Evolutionary conservation across 2,329 filamentous ascomycete genomes (phyloP).

Genomic region (Ophiostoma tasmaniense): DNA sequence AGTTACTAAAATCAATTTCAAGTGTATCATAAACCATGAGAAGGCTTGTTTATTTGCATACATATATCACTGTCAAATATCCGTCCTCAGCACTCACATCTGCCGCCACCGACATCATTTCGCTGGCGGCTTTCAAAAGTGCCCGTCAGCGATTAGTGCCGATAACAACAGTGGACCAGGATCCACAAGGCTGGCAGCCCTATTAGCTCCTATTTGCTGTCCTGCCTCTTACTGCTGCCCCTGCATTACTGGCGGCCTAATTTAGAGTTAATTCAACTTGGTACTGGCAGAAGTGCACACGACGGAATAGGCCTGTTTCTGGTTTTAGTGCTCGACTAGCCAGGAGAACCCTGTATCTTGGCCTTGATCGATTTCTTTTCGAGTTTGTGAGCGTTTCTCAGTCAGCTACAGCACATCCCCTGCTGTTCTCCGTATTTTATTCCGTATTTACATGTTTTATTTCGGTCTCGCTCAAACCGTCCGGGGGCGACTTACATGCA

Average conservation of each 20-base stretch:
- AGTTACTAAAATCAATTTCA: too few relatives aligned
- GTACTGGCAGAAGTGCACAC: neutral
- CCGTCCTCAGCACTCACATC: neutral
- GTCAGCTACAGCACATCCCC: neutral
- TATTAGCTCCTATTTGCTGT: neutral
- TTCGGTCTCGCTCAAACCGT: neutral
- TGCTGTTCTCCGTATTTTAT: neutral
- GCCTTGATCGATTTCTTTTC: neutral
- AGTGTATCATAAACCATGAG: too few relatives aligned
- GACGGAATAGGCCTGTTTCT: neutral
- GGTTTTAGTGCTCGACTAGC: neutral
- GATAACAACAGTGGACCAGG: neutral
- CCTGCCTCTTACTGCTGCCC: neutral
- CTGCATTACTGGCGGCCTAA: neutral
- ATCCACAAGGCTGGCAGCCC: neutral
- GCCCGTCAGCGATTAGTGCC: neutral
- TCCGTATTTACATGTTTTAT: neutral
- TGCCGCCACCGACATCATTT: neutral
- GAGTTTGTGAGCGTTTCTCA: neutral
- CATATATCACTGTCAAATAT: too few relatives aligned
- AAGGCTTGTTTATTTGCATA: too few relatives aligned
- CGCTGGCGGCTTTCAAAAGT: neutral
- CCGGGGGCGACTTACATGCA: neutral
- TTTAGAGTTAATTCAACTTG: neutral
- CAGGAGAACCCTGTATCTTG: conserved; percentile 1